Evolutionary conservation across 2,329 filamentous ascomycete genomes (phyloP).

Genomic region (Stachybotrys chartarum): DNA sequence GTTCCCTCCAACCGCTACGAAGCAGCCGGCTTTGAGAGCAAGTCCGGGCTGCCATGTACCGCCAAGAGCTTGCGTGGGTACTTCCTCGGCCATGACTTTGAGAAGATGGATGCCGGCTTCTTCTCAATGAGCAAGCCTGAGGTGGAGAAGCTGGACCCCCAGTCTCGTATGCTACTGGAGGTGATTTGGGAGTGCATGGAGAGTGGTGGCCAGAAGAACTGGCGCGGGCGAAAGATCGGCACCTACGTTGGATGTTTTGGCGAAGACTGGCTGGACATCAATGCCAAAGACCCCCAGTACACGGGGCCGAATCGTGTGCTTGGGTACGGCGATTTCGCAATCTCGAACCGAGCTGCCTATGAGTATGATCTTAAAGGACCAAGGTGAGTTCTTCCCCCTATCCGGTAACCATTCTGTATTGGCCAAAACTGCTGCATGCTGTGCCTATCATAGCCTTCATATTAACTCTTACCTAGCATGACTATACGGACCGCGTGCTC

Average conservation of each 20-base stretch:
- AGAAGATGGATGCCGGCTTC: conserved; percentile 21
- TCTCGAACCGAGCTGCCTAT: conserved; percentile 25
- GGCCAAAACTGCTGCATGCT: not conserved
- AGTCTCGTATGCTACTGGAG: conserved; percentile 18
- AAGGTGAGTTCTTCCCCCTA: conserved; percentile 11
- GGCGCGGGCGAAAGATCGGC: conserved; percentile 17
- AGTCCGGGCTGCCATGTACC: conserved; percentile 1
- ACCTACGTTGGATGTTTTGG: conserved; percentile 21
- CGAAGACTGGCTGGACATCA: conserved; percentile 16
- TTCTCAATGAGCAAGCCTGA: conserved; percentile 20
- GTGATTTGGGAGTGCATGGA: conserved; percentile 20
- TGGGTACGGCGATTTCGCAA: conserved; percentile 14
- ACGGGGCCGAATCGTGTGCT: conserved; percentile 12
- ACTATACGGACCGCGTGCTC: conserved; percentile 32
- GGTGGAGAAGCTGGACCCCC: conserved; percentile 20
- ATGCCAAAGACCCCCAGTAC: conserved; percentile 10
- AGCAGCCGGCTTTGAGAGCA: not conserved
- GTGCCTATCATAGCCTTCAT: not conserved
- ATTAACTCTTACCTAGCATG: conserved; percentile 4
- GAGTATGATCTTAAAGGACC: conserved; percentile 25
- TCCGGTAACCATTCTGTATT: not conserved
- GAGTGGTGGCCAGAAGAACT: conserved; percentile 14
- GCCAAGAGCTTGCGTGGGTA: conserved; percentile 13
- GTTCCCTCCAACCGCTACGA: not conserved
- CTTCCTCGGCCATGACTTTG: conserved; percentile 17